Percentiles rank a stretch among this genome's conserved stretches.
Conservation (phyloP, 371 early-diverging fungal species). For the Mortierella sp. region DNA sequence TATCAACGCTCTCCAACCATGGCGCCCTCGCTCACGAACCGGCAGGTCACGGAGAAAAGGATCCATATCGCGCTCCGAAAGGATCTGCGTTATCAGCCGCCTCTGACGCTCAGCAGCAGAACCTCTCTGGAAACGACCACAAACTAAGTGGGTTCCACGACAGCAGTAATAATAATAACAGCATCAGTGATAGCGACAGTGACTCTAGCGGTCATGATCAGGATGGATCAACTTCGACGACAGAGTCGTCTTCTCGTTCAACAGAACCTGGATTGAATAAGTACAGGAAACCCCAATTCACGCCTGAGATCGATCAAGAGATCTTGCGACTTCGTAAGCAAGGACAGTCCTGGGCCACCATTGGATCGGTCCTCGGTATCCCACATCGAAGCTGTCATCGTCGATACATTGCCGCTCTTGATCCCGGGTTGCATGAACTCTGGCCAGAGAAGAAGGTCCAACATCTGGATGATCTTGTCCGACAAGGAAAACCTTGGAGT, state of each 20-base stretch:
- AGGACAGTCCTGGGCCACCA: constrained; percentile 26
- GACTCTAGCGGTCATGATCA: too few relatives aligned
- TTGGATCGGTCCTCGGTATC: constrained; percentile 30
- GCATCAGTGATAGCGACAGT: background rate
- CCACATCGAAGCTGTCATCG: constrained; percentile 43
- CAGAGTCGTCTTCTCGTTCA: background rate
- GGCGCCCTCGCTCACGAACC: background rate
- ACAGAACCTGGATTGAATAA: background rate
- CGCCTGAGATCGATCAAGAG: constrained; percentile 40
- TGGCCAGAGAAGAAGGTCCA: constrained; percentile 22
- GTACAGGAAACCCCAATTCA: constrained; percentile 22
- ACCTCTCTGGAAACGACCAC: too few relatives aligned
- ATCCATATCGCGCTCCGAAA: too few relatives aligned
- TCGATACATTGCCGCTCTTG: constrained; percentile 14
- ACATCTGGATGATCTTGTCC: constrained; percentile 19
- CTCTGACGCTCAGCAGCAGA: too few relatives aligned
- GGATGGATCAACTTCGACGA: background rate
- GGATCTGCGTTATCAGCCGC: too few relatives aligned
- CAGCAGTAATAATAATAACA: background rate
- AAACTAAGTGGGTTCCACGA: too few relatives aligned
- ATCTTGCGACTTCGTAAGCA: constrained; percentile 16
- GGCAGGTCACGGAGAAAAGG: too few relatives aligned
- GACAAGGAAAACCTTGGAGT: constrained; percentile 30
- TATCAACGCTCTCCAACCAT: too few relatives aligned
- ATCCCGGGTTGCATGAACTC: constrained; percentile 10